Evolutionary conservation across 2,329 filamentous ascomycete species (phyloP).

Genomic region (Fusarium musae): DNA sequence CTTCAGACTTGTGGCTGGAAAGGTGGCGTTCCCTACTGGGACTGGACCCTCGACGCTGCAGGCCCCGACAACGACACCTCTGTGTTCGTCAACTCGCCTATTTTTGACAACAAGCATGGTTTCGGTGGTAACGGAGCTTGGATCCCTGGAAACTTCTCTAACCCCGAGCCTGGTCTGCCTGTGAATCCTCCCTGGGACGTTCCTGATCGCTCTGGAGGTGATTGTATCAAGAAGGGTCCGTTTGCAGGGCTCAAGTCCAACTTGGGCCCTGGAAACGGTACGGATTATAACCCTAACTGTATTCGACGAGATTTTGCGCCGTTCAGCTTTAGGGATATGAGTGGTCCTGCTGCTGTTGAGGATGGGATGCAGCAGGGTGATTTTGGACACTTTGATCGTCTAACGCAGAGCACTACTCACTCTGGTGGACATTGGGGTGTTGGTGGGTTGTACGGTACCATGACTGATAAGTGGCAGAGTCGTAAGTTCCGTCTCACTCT

Average conservation of each 20-base stretch:
- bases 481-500: background rate
- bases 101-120: constrained; percentile 46
- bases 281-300: constrained; percentile 13
- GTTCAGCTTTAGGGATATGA: constrained; percentile 22
- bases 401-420: constrained; percentile 42
- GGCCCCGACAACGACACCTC: constrained; percentile 27
- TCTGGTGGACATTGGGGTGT: constrained; percentile 42
- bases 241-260: constrained; percentile 36
- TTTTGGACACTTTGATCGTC: constrained; percentile 26
- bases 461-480: constrained; percentile 32
- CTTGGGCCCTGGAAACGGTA: constrained; percentile 16
- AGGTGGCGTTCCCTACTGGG: constrained; percentile 41
- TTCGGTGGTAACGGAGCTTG: constrained; percentile 31
- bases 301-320: constrained; percentile 28
- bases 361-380: constrained; percentile 38
- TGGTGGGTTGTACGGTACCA: constrained; percentile 45
- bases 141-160: constrained; percentile 26
- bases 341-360: constrained; percentile 22
- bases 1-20: constrained; percentile 39
- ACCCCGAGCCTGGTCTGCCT: constrained; percentile 18
- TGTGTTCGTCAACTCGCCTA: constrained; percentile 36
- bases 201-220: constrained; percentile 32
- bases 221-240: constrained; percentile 41
- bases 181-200: constrained; percentile 32
- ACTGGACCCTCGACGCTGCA: constrained; percentile 32